Base-by-base conservation (phyloP, 2,329 filamentous ascomycete genomes). In the Fusarium tupiense region DNA sequence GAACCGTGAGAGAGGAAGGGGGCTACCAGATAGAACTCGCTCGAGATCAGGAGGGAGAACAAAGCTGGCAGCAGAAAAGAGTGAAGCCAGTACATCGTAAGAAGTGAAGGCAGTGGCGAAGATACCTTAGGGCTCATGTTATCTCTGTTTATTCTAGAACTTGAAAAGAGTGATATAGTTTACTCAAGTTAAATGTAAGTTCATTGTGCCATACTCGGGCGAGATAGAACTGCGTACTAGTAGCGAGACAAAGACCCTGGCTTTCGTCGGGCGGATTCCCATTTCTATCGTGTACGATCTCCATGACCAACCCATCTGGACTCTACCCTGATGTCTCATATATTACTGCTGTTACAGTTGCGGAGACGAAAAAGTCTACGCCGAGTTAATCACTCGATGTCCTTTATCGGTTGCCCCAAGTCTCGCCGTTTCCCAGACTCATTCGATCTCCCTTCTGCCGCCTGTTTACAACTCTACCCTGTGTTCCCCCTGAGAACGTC, bases 81-180 rank as follows among this genome's bases (percentile, higher is more conserved):
- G 43, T 3, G 17, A 20, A 47, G 2, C 13, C 0, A 29, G 6
- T 0, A 6, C 44, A 20, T 47, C 24, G 12, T 16, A 47, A 29
- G 44, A 11, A 12, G 24, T 7, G 2, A 47, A 22, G 17, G 14
- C 24, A 29, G 6, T 6, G 3, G 0, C 8, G 0, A 29, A 22
- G 24, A 19, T 3, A n/a, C n/a, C n/a, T n/a, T n/a, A 47, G 12
- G 26, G 16, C 10, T 50, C 22, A 19, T 3, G 11, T 5, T 19
- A 9, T n/a, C 10, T n/a, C 0, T 0, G 5, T 6, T 19, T 50
- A 3, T 50, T 31, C 29, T 31, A 31, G 0, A 19, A n/a, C 5
- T 7, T n/a, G 20, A 17, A n/a, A 49, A 19, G 22, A 50, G 20
- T 19, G 6, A 13, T 19, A n/a, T 9, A n/a, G 20, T 31, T 50